A percentile compares a stretch with the other conserved stretches of the same genome.
Conservation (phyloP, 2,329 filamentous ascomycete species). For the Epichloe glyceriae region DNA sequence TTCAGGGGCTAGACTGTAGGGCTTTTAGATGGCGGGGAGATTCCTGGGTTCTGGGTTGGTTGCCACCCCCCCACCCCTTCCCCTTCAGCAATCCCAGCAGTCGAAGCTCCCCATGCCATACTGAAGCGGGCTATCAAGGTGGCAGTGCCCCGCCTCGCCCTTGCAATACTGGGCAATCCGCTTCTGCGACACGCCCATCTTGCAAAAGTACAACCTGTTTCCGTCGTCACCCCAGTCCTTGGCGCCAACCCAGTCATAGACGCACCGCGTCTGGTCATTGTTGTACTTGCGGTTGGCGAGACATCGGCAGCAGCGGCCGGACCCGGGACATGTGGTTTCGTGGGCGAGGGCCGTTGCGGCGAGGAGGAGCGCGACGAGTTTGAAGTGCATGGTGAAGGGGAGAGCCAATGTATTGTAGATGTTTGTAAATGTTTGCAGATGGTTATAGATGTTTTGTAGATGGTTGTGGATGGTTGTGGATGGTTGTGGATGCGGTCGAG, state of each 20-base stretch:
- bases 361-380: not conserved
- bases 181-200: not conserved
- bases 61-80: no score
- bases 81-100: not conserved
- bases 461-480: no score
- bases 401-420: no score
- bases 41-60: no score
- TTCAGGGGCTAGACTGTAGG: no score
- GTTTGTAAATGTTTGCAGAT: no score
- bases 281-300: not conserved
- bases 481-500: no score
- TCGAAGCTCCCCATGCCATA: not conserved
- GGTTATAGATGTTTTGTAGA: no score
- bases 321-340: not conserved
- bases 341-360: not conserved
- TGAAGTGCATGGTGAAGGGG: not conserved
- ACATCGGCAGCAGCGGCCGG: not conserved
- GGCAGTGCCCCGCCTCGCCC: not conserved
- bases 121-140: not conserved
- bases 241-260: not conserved
- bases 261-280: not conserved
- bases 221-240: conserved; percentile 1
- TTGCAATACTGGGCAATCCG: not conserved
- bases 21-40: no score
- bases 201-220: not conserved